Percentiles rank a stretch among this genome's conserved stretches.
Conservation (phyloP, 805 yeast genomes). For the Novakomyces olei region DNA sequence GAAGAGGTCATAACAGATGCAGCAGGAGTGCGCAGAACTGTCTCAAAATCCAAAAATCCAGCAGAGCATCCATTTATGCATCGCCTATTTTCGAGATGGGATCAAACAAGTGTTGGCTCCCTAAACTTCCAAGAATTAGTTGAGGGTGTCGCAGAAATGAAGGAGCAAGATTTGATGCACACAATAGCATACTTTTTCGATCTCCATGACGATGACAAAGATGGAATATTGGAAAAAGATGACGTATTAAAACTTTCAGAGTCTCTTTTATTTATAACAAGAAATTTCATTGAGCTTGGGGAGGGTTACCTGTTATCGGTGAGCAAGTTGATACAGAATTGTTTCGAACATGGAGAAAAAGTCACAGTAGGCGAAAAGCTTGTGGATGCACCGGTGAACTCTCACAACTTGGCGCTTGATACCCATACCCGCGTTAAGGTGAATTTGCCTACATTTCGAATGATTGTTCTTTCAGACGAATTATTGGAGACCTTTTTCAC, state of each 20-base stretch:
- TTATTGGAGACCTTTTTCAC: constrained; percentile 73
- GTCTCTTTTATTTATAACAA: constrained; percentile 58
- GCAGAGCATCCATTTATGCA: constrained; percentile 28
- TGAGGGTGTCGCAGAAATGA: constrained; percentile 45
- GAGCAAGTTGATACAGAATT: constrained; percentile 62
- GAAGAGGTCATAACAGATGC: constrained; percentile 48
- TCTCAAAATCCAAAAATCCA: too few species aligned
- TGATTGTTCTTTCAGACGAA: constrained; percentile 87
- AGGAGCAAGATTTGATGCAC: constrained; percentile 55
- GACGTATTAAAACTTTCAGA: constrained; percentile 70
- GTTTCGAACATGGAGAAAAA: constrained; percentile 55
- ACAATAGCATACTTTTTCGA: constrained; percentile 58
- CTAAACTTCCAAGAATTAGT: constrained; percentile 49
- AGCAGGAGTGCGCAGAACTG: constrained; percentile 58
- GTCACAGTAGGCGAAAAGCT: constrained; percentile 3
- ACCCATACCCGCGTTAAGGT: constrained; percentile 56
- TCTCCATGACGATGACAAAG: constrained; percentile 39
- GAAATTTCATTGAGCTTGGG: constrained; percentile 25
- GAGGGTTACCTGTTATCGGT: constrained; percentile 61
- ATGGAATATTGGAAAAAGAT: constrained; percentile 49
- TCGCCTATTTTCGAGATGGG: constrained; percentile 54
- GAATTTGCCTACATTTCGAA: constrained; percentile 71
- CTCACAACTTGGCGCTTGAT: constrained; percentile 57
- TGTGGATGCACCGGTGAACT: constrained; percentile 21
- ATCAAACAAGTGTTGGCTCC: constrained; percentile 26